Conservation (phyloP, 2,329 filamentous ascomycete species). For the Bimuria novae-zelandiae region DNA sequence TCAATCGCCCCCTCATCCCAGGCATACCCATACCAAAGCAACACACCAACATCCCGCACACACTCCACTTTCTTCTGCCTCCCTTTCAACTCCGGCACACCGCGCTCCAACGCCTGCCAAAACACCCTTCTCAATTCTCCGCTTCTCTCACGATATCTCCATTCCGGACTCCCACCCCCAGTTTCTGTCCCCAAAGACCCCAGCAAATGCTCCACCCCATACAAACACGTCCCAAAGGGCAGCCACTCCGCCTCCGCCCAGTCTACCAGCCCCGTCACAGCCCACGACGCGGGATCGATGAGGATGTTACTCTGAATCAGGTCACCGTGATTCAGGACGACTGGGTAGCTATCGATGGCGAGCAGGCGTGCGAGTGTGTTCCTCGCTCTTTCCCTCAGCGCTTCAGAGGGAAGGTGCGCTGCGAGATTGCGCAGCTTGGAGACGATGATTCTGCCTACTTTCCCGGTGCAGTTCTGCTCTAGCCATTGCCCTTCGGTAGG, state of each 20-base stretch:
- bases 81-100: constrained; percentile 44
- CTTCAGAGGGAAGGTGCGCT: constrained; percentile 27
- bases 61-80: constrained; percentile 45
- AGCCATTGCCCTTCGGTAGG: constrained; percentile 23
- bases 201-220: constrained; percentile 65
- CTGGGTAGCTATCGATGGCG: constrained; percentile 57
- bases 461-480: constrained; percentile 27
- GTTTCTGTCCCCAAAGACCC: constrained; percentile 47
- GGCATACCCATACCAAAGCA: constrained; percentile 68
- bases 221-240: constrained; percentile 64
- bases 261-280: constrained; percentile 61
- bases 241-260: constrained; percentile 68
- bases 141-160: constrained; percentile 53
- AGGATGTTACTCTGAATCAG: constrained; percentile 63
- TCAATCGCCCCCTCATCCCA: constrained; percentile 65
- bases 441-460: constrained; percentile 34
- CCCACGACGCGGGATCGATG: constrained; percentile 51
- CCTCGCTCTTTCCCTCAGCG: constrained; percentile 25
- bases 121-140: constrained; percentile 53
- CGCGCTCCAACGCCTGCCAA: constrained; percentile 51
- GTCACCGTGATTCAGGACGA: constrained; percentile 66
- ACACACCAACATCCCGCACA: constrained; percentile 59
- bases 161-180: constrained; percentile 8
- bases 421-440: constrained; percentile 31
- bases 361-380: constrained; percentile 32